A percentile compares a stretch with the other conserved stretches of the same genome.
phyloP scores from a whole-genome alignment of 768 basidiomycete species.

The Lactarius tabidus region DNA sequence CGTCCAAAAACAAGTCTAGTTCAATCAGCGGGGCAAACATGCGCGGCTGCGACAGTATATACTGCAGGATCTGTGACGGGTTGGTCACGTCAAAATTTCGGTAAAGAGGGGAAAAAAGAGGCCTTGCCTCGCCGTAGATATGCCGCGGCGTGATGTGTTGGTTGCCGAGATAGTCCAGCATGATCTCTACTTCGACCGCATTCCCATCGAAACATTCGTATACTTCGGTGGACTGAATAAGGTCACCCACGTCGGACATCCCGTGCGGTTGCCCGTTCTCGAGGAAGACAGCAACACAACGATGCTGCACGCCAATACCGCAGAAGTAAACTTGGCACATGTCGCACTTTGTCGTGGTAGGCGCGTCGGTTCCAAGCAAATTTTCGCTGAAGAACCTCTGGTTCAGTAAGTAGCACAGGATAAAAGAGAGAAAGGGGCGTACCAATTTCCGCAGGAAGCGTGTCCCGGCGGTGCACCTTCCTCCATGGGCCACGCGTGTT shows the following conservation, averaged over 20 bases:
- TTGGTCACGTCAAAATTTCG: background rate
- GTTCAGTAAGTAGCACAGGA: background rate
- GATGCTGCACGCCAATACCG: conserved; percentile 70
- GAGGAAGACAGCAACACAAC: conserved; percentile 62
- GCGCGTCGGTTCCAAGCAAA: conserved; percentile 65
- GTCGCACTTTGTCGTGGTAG: conserved; percentile 78
- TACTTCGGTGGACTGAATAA: conserved; percentile 69
- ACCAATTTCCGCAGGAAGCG: conserved; percentile 80
- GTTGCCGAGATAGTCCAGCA: conserved; percentile 73
- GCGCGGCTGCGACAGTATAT: conserved; percentile 56
- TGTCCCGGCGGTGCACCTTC: conserved; percentile 79
- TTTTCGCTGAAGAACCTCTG: conserved; percentile 51
- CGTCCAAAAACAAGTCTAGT: conserved; percentile 63
- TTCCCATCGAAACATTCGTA: conserved; percentile 82
- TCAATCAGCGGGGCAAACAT: conserved; percentile 67
- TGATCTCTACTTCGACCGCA: conserved; percentile 74
- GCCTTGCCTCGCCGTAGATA: conserved; percentile 64
- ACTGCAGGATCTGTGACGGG: conserved; percentile 50
- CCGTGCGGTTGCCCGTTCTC: conserved; percentile 63
- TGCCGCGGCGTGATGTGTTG: conserved; percentile 60
- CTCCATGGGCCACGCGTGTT: conserved; percentile 72
- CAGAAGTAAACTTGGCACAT: conserved; percentile 81
- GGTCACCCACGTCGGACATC: conserved; percentile 62
- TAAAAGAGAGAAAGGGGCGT: conserved; percentile 21
- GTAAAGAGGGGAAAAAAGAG: conserved; percentile 27